Conservation (phyloP, 805 yeast genomes). For the Metschnikowia peoriensis region DNA sequence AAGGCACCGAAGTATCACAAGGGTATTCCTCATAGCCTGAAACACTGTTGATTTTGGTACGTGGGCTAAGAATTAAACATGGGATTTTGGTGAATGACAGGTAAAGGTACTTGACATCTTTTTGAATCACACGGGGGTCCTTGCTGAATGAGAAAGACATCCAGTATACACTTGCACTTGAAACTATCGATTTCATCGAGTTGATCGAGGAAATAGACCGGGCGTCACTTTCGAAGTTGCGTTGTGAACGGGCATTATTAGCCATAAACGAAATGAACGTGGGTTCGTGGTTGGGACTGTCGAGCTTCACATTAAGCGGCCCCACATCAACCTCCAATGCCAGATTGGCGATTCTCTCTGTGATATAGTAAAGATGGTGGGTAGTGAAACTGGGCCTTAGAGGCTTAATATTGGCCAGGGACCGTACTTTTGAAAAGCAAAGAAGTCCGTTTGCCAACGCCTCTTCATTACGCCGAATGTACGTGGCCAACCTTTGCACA, state of each 20-base stretch:
- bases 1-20: conserved; percentile 66
- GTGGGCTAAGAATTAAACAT: conserved; percentile 59
- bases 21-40: conserved; percentile 68
- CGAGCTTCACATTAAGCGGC: conserved; percentile 58
- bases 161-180: conserved; percentile 43
- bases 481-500: conserved; percentile 51
- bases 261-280: conserved; percentile 59
- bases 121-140: conserved; percentile 45
- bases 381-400: conserved; percentile 56
- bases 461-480: conserved; percentile 54
- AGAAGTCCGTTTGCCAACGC: conserved; percentile 58
- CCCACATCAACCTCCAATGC: conserved; percentile 53
- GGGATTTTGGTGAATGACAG: conserved; percentile 66
- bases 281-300: conserved; percentile 53
- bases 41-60: conserved; percentile 54
- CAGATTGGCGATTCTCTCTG: conserved; percentile 55
- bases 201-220: conserved; percentile 56
- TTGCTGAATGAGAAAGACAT: conserved; percentile 33
- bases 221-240: conserved; percentile 43
- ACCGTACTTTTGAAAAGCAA: conserved; percentile 44
- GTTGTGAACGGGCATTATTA: conserved; percentile 47
- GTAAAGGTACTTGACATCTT: conserved; percentile 55
- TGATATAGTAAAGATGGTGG: conserved; percentile 60
- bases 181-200: conserved; percentile 52
- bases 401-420: conserved; percentile 42